Base-by-base conservation (phyloP, 2,329 filamentous ascomycete genomes). In the Penicillium sp. region DNA sequence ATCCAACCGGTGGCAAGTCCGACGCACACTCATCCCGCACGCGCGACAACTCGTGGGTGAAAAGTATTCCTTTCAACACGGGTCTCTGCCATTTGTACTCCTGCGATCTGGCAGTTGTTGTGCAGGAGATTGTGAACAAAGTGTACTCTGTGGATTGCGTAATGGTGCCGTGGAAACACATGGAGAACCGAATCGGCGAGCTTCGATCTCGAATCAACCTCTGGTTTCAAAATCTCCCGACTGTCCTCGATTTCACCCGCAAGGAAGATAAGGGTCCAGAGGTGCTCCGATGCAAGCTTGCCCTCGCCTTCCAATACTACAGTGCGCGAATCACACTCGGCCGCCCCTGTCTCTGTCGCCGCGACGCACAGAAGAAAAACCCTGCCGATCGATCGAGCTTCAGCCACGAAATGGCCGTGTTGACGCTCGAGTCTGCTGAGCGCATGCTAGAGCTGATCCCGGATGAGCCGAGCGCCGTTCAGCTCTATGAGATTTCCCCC, bases 321-420 rank as follows among this genome's bases (percentile, higher is more conserved):
- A 79, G 78, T 55, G 71, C 74, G 19, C 74, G 74, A 22, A 78
- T 78, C 56, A 78, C 76, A 18, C 69, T 80, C 6, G 75, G 78
- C 47, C 76, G 79, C 16, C 79, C 79, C 4, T 80, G 77, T 61
- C 73, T 80, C n/a, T 81, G 78, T 60, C 75, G 77, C 18, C 72
- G 76, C 24, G 78, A 79, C 52, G 70, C 75, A 36, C 69, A 69
- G 18, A 65, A 65, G 51, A 66, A 61, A 50, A 69, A 64, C 18
- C 66, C 67, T 2, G 44, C 54, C 31, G 61, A 69, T 22, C 58
- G 59, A 27, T 55, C 65, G 27, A 71, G 73, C 6, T 78, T 77
- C 58, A 79, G 77, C 56, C 75, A 75, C 51, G 69, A 70, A 18
- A 72, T 77, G 61, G 78, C 78, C 0, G 63, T 73, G 13, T 53